These are phyloP conservation scores for Fusarium poae DNA, from an alignment of 2,329 filamentous ascomycete genomes.

Conservation along the genomic window DNA sequence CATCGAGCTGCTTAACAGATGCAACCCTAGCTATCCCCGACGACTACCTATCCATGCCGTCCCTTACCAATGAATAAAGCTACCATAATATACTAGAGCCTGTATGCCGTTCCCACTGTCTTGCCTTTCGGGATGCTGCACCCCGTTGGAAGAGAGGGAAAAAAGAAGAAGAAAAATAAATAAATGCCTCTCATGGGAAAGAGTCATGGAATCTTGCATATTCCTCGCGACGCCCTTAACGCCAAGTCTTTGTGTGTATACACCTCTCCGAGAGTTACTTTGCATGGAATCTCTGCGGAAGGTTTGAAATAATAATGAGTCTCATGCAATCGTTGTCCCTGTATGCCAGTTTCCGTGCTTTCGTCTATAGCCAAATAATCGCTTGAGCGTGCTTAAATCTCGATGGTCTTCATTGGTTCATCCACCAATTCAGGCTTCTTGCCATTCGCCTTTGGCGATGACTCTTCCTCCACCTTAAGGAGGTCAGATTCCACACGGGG, in stretches of 20 bases:
- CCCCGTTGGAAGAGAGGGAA: conserved; percentile 21
- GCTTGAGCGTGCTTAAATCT: conserved; percentile 60
- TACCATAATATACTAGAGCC: conserved; percentile 33
- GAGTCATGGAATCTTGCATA: conserved; percentile 43
- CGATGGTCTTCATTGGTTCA: conserved; percentile 72
- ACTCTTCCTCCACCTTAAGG: conserved; percentile 48
- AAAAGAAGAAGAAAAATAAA: conserved; percentile 29
- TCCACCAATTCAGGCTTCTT: conserved; percentile 61
- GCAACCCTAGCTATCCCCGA: conserved; percentile 15
- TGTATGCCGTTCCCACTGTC: conserved; percentile 38
- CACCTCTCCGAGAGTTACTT: conserved; percentile 45
- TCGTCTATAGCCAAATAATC: conserved; percentile 43
- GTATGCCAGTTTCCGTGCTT: conserved; percentile 46
- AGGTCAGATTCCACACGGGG: conserved; percentile 53
- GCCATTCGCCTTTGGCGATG: conserved; percentile 53
- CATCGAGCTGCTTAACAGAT: conserved; percentile 20
- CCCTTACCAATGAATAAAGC: conserved; percentile 33
- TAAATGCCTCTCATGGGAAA: conserved; percentile 37
- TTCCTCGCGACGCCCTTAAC: conserved; percentile 49
- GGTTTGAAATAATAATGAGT: conserved; percentile 45
- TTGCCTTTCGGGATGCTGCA: conserved; percentile 7
- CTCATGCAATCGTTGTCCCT: conserved; percentile 49
- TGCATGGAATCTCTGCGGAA: conserved; percentile 56
- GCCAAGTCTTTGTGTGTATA: conserved; percentile 42
- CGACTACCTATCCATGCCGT: conserved; percentile 21